phyloP scores from a whole-genome alignment of 495 filamentous ascomycete genomes.

The Aspergillus conjunctus region DNA sequence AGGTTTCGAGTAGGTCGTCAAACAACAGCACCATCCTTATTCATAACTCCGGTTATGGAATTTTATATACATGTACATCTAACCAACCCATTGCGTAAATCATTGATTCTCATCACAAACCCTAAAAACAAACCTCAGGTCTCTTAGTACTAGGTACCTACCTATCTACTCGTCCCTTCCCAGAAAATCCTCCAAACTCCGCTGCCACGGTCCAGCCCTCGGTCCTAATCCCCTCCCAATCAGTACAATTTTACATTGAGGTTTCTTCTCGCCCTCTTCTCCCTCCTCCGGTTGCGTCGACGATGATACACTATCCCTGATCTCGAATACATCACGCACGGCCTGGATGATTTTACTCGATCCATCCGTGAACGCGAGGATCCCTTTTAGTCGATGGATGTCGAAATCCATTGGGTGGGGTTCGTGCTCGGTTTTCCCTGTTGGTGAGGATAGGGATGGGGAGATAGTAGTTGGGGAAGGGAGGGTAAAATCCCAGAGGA shows the following conservation, averaged over 20 bases:
- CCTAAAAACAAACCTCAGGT: neutral
- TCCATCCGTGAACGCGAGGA: slow-evolving; percentile 63
- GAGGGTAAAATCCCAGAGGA: slow-evolving; percentile 79
- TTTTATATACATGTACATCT: no score
- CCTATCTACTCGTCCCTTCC: slow-evolving; percentile 6
- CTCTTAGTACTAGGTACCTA: slow-evolving; percentile 5
- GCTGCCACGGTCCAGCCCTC: slow-evolving; percentile 33
- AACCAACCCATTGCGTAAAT: neutral
- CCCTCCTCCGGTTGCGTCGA: slow-evolving; percentile 34
- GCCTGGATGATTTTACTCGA: slow-evolving; percentile 79
- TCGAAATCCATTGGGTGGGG: slow-evolving; percentile 53
- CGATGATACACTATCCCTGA: slow-evolving; percentile 68
- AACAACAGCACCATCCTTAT: no score
- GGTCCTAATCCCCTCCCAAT: slow-evolving; percentile 68
- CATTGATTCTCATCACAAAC: neutral
- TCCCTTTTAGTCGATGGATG: slow-evolving; percentile 86
- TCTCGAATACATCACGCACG: slow-evolving; percentile 90
- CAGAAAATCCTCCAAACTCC: slow-evolving; percentile 41
- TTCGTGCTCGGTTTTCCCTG: neutral
- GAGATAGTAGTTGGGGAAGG: slow-evolving; percentile 29
- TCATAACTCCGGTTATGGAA: no score
- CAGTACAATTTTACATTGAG: slow-evolving; percentile 72
- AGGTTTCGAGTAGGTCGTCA: no score
- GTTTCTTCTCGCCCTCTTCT: slow-evolving; percentile 20
- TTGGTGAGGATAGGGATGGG: slow-evolving; percentile 4